Base-by-base conservation (phyloP, 805 yeast genomes). In the Monosporozyma solicola region DNA sequence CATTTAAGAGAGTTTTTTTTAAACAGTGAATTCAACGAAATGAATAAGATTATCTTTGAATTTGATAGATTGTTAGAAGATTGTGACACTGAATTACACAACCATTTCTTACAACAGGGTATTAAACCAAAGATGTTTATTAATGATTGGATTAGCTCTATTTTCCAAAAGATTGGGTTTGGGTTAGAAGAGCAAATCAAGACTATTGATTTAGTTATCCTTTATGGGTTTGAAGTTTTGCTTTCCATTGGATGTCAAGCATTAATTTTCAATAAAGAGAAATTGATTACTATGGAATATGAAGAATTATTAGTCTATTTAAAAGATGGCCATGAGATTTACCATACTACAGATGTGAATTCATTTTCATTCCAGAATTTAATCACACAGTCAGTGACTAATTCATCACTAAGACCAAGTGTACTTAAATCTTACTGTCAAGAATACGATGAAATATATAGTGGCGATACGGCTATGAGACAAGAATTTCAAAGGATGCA, bases 91-190 rank as follows among this genome's bases (percentile, higher is more conserved):
- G 74, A 74, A 8, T 74, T 92, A 47, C 80, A 82, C 66, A 77
- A 79, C 47, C 97, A 92, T 72, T 72, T 92, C 59, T 75, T 79
- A 32, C 82, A 88, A 58, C 92, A 90, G 67, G 97, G 97, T 4
- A 82, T 92, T 29, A 79, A 84, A 56, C 85, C 96, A 2, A 84
- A 94, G 29, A 91, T 91, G 97, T 92, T 87, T 73, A 97, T 96
- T 0, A 80, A 94, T 1, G 97, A 92, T 68, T 94, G 98, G 98
- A 89, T 92, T 63, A 74, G 90, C 61, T 91, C 97, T 0, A 76
- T 91, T 47, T 59, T 92, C 91, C 69, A 92, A 96, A 8, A 31
- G 22, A 90, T 89, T 72, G 87, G 86, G 64, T 88, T 91, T 67
- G 97, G 97, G 5, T 71, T 88, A 47, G 85, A 81, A 53, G 83